These are phyloP conservation scores for Populus davidiana DNA, from an alignment of 345 rosid species.

Conservation along the genomic window DNA sequence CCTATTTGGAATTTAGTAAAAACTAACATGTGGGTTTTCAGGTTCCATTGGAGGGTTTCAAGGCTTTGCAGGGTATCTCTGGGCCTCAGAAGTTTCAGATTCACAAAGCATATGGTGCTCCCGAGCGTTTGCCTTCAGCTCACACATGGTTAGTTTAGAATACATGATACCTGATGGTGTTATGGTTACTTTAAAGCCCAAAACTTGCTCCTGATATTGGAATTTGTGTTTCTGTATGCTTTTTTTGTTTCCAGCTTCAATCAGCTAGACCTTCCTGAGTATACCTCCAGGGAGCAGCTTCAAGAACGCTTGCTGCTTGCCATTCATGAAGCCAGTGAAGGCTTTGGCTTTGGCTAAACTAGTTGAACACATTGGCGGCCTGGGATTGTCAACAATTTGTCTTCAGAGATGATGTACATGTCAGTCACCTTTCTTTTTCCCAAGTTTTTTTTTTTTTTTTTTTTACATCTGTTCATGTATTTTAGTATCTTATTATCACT, in stretches of 20 bases:
- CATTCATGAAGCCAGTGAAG: conserved; percentile 93
- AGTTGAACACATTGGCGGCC: not conserved
- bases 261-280: conserved; percentile 95
- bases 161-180: not conserved
- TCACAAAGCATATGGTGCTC: conserved; percentile 96
- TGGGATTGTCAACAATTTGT: conserved; percentile 7
- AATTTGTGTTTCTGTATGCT: not conserved
- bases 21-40: conserved; percentile 24
- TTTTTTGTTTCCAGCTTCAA: conserved; percentile 60
- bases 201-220: not conserved
- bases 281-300: conserved; percentile 73
- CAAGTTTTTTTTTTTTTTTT: not conserved
- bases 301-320: conserved; percentile 86
- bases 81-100: conserved; percentile 95
- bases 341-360: conserved; percentile 84
- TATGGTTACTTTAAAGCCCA: not conserved
- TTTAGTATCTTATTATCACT: not conserved
- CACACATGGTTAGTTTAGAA: conserved; percentile 72
- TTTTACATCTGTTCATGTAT: not conserved
- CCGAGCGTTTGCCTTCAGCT: conserved; percentile 89
- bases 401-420: conserved; percentile 33
- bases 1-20: not conserved
- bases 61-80: conserved; percentile 92
- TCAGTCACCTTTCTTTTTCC: conserved; percentile 12
- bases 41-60: conserved; percentile 95